phyloP scores from a whole-genome alignment of 2,329 filamentous ascomycete species.

The Rosellinia necatrix region DNA sequence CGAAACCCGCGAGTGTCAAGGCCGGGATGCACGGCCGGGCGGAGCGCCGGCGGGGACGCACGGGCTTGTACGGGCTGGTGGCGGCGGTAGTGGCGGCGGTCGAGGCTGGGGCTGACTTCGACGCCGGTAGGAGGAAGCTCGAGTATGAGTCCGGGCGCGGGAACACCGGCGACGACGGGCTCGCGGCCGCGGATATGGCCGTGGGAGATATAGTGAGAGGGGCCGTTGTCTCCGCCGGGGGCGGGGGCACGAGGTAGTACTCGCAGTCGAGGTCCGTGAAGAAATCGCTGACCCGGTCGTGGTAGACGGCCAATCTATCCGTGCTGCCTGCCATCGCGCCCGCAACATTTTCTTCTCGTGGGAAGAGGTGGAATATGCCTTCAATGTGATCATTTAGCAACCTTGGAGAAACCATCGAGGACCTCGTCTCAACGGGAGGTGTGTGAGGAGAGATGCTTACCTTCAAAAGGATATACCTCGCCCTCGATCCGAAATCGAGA shows the following conservation, averaged over 20 bases:
- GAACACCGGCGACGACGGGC: slow-evolving; percentile 15
- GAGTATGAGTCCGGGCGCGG: slow-evolving; percentile 23
- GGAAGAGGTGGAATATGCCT: slow-evolving; percentile 52
- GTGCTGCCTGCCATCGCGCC: background rate
- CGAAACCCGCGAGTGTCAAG: slow-evolving; percentile 70
- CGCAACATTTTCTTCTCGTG: slow-evolving; percentile 13
- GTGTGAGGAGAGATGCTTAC: slow-evolving; percentile 47
- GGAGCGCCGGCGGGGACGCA: slow-evolving; percentile 14
- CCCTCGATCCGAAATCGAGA: slow-evolving; percentile 64
- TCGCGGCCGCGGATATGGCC: slow-evolving; percentile 1
- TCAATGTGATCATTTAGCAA: background rate
- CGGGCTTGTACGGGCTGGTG: background rate
- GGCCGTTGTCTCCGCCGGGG: slow-evolving; percentile 9
- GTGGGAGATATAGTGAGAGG: slow-evolving; percentile 42
- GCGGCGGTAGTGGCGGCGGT: background rate
- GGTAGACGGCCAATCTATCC: slow-evolving; percentile 31
- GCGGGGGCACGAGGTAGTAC: slow-evolving; percentile 65
- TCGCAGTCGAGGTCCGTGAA: slow-evolving; percentile 61
- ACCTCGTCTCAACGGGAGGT: background rate
- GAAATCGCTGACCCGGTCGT: slow-evolving; percentile 60
- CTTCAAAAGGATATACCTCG: slow-evolving; percentile 71
- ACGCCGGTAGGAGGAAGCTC: background rate
- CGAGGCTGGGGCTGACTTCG: background rate
- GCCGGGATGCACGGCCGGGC: slow-evolving; percentile 62
- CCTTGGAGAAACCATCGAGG: background rate